Evolutionary conservation across 1,284 basidiomycete genomes (phyloP), one percentile per base, ranked within the genome.

Genomic region (Rhizopogon hawkerae): DNA sequence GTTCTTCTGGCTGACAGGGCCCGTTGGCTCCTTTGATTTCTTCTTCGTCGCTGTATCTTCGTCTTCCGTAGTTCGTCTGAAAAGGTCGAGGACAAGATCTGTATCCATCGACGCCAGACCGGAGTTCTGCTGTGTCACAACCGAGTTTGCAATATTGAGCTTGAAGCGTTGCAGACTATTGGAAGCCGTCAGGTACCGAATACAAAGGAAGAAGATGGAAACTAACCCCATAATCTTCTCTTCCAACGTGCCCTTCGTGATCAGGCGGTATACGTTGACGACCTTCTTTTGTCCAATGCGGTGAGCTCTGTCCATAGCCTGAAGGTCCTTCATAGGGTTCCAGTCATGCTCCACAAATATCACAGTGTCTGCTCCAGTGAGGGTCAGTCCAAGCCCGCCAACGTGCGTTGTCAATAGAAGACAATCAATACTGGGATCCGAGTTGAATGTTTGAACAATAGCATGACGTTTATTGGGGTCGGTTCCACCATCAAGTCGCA

Each of bases 311-410:
- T 98, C 96, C 96, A 99, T 99, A 5, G 96, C 96, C 66, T 99
- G 96, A 9, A 98, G 72, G 70, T 99, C 96, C 68, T 98, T 98
- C 93, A 96, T 97, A 14, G 96, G 96, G 67, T 99, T 99, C 96
- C 96, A 98, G 66, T 99, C 96, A 66, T 98, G 96, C 66, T 99
- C 96, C 43, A 98, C 92, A 61, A 99, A 98, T 56, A 99, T 97
- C 56, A 99, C 96, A 1, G 96, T 98, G 66, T 98, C 96, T 7
- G 96, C 96, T 21, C 96, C 95, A 0, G 96, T 99, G 57, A 99
- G 72, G 16, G 96, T 99, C 57, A 99, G 70, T 1, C 96, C 96
- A 10, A 99, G 74, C 4, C 96, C 96, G 53, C 96, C 96, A 41
- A 99, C 95, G 56, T 93, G 91, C 0, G 96, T 99, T 0, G 96